Evolutionary conservation across 2,329 filamentous ascomycete species (phyloP).

Genomic region (Orbilia javanica): DNA sequence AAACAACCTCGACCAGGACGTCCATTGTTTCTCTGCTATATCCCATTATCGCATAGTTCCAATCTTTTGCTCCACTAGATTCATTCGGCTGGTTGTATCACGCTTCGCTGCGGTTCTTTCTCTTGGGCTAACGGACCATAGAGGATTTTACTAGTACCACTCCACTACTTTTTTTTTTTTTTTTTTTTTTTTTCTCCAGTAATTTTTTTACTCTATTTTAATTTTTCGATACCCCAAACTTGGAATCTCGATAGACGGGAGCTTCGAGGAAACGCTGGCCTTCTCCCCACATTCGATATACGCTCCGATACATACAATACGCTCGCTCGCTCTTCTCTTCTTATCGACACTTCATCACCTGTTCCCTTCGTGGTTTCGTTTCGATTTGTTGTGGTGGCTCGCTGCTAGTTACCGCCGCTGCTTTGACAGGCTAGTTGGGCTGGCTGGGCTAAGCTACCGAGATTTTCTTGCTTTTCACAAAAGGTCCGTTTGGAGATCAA

Average conservation of each 20-base stretch:
- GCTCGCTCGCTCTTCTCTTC: conserved; percentile 16
- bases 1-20: conserved; percentile 13
- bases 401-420: conserved; percentile 3
- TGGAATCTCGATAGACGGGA: conserved; percentile 49
- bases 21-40: conserved; percentile 38
- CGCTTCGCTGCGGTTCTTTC: conserved; percentile 46
- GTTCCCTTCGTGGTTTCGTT: conserved; percentile 8
- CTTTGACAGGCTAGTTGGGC: conserved; percentile 25
- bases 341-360: neutral
- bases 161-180: neutral
- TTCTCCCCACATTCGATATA: conserved; percentile 13
- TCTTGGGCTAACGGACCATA: conserved; percentile 40
- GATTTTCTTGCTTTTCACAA: conserved; percentile 58
- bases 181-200: neutral
- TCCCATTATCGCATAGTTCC: conserved; percentile 41
- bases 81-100: conserved; percentile 36
- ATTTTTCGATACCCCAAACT: conserved; percentile 20
- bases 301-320: conserved; percentile 6
- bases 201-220: conserved; percentile 3
- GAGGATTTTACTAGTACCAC: conserved; percentile 24
- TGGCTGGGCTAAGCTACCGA: conserved; percentile 47
- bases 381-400: conserved; percentile 16
- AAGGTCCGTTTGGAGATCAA: conserved; percentile 54
- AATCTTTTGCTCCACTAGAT: conserved; percentile 38
- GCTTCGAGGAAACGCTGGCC: conserved; percentile 15